These are phyloP conservation scores for Penicillium daleae DNA, from an alignment of 495 filamentous ascomycete species.

Conservation along the genomic window DNA sequence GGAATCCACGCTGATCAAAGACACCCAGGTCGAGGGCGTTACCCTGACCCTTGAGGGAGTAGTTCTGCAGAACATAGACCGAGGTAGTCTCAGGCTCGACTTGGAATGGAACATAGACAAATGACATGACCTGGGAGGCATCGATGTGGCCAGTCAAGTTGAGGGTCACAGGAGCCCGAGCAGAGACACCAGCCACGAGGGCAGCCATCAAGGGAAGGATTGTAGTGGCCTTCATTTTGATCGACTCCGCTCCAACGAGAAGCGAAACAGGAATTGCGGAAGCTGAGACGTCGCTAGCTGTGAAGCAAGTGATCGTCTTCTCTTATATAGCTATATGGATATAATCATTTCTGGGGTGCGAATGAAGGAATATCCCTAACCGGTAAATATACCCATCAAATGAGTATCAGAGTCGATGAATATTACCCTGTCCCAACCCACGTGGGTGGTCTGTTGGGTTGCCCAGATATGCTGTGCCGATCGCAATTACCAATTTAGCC, in stretches of 20 bases:
- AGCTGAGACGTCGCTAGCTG: neutral
- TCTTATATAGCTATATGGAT: neutral
- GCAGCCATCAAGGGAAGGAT: conserved; percentile 2
- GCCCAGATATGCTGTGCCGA: neutral
- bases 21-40: conserved; percentile 6
- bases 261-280: neutral
- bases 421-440: neutral
- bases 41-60: conserved; percentile 5
- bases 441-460: neutral
- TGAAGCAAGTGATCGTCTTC: neutral
- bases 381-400: neutral
- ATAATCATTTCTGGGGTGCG: neutral
- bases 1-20: conserved; percentile 6
- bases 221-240: neutral
- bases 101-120: conserved; percentile 9
- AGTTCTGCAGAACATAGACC: conserved; percentile 7
- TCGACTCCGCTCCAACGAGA: neutral
- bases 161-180: neutral
- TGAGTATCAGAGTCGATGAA: neutral
- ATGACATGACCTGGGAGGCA: conserved; percentile 3
- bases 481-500: neutral
- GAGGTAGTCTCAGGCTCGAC: conserved; percentile 2
- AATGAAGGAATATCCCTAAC: neutral
- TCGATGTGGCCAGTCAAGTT: conserved; percentile 9
- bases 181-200: neutral